Evolutionary conservation across 345 rosid species (phyloP).

Genomic region (Dipteronia dyeriana): DNA sequence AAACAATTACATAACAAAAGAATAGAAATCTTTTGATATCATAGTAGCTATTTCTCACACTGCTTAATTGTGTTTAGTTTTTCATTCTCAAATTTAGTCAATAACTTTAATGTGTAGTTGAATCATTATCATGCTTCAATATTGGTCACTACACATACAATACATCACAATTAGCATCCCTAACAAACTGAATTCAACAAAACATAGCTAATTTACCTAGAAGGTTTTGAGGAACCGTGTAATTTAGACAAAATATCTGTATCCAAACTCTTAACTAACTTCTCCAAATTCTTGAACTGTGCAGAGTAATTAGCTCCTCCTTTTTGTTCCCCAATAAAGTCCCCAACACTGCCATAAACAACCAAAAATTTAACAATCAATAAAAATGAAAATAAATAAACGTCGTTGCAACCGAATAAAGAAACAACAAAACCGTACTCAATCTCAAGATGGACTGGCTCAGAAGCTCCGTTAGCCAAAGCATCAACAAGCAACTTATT

Average conservation of each 20-base stretch:
- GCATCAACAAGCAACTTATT: conserved; percentile 66
- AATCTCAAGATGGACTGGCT: conserved; percentile 69
- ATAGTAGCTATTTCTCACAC: neutral
- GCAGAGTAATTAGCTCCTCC: conserved; percentile 46
- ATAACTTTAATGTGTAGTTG: neutral
- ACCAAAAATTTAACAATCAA: neutral
- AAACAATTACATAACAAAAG: neutral
- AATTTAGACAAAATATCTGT: conserved; percentile 50
- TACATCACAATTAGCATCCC: neutral
- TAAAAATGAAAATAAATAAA: neutral
- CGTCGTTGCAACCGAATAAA: neutral
- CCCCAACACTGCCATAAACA: conserved; percentile 46
- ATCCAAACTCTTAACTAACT: conserved; percentile 55
- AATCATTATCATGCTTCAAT: neutral
- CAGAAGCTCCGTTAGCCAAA: conserved; percentile 46
- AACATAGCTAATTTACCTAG: conserved; percentile 38
- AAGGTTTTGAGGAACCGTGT: conserved; percentile 24
- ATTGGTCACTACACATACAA: neutral
- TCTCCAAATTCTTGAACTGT: conserved; percentile 60
- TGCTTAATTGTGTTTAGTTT: neutral
- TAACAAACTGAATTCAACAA: neutral
- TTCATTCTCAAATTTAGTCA: neutral
- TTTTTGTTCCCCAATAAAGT: conserved; percentile 49
- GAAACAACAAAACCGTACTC: conserved; percentile 40
- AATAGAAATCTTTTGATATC: neutral